A percentile compares a stretch with the other conserved stretches of the same genome.
Evolutionary conservation across 202 grass and related monocot genomes (phyloP).

Genomic region (Musa balbisiana): DNA sequence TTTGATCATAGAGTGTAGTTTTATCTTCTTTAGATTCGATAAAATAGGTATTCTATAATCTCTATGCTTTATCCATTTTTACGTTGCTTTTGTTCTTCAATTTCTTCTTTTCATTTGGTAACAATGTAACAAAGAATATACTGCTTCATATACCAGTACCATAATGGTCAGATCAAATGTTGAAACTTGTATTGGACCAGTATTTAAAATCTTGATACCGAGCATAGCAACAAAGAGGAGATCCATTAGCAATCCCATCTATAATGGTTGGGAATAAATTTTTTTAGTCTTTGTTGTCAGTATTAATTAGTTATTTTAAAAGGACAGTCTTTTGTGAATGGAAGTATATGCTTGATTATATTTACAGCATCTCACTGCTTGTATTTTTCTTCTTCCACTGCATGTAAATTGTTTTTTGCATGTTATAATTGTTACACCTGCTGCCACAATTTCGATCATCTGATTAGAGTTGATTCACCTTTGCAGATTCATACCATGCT

Average conservation of each 20-base stretch:
- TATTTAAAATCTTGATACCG: not conserved
- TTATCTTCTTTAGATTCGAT: no score
- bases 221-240: not conserved
- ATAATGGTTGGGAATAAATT: not conserved
- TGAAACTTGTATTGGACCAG: not conserved
- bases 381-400: not conserved
- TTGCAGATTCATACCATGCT: constrained; percentile 86
- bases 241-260: not conserved
- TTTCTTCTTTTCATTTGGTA: no score
- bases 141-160: no score
- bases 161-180: no score
- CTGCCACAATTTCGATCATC: constrained; percentile 3
- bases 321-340: not conserved
- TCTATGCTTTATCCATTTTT: no score
- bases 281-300: not conserved
- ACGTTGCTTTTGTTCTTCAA: no score
- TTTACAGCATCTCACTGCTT: not conserved
- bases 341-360: not conserved
- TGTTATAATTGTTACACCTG: not conserved
- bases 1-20: no score
- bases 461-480: constrained; percentile 22
- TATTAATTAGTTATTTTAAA: not conserved
- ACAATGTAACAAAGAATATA: no score
- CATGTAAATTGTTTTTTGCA: not conserved
- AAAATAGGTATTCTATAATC: no score